Evolutionary conservation across 2,329 filamentous ascomycete genomes (phyloP).

Genomic region (Lecanicillium sp.): DNA sequence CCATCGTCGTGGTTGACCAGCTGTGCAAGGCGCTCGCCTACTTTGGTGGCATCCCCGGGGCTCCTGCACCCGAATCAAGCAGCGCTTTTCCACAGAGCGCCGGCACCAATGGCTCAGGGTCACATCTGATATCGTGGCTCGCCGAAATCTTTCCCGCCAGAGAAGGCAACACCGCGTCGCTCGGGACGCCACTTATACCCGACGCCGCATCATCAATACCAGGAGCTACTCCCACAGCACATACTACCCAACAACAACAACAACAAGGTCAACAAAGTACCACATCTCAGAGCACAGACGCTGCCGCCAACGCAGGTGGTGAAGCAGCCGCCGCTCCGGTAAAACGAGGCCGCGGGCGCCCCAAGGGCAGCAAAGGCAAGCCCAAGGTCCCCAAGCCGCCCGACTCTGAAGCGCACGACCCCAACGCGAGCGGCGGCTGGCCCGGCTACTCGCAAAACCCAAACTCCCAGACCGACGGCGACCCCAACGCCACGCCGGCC

Average conservation of each 20-base stretch:
- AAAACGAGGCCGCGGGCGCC: constrained; percentile 44
- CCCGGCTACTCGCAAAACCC: constrained; percentile 1
- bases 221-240: not conserved
- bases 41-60: constrained; percentile 53
- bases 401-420: constrained; percentile 2
- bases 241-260: constrained; percentile 6
- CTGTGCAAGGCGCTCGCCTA: constrained; percentile 56
- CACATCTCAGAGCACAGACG: not conserved
- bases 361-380: constrained; percentile 52
- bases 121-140: constrained; percentile 53
- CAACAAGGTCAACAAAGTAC: not conserved
- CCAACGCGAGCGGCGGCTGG: constrained; percentile 2
- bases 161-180: not conserved
- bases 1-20: constrained; percentile 51
- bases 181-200: constrained; percentile 14
- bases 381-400: constrained; percentile 16
- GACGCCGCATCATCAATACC: not conserved
- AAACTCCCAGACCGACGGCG: constrained; percentile 10
- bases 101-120: constrained; percentile 48
- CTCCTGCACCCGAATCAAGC: constrained; percentile 41
- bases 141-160: constrained; percentile 52
- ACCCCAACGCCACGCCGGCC: constrained; percentile 13
- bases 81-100: constrained; percentile 48
- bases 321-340: constrained; percentile 11
- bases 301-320: not conserved